Evolutionary conservation across 2,329 filamentous ascomycete species (phyloP).

Genomic region (Paecilomyces fulvus): DNA sequence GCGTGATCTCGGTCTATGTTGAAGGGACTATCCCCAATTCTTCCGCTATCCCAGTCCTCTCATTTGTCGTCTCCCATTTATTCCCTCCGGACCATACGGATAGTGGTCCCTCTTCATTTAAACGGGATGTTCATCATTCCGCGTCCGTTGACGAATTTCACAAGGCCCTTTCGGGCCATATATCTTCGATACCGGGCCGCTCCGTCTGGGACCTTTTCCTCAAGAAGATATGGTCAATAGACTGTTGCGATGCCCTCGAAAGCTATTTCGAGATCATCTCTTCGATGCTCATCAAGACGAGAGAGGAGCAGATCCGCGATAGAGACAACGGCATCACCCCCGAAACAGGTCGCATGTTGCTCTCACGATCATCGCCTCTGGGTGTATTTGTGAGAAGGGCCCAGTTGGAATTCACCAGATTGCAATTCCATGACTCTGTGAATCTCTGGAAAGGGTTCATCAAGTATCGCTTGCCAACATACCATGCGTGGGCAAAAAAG

Average conservation of each 20-base stretch:
- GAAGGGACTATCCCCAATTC: constrained; percentile 59
- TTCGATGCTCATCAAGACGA: constrained; percentile 52
- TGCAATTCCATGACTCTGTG: constrained; percentile 71
- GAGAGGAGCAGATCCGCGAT: constrained; percentile 51
- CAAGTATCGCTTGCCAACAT: constrained; percentile 69
- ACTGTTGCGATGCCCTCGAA: constrained; percentile 73
- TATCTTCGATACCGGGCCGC: constrained; percentile 58
- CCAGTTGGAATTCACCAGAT: constrained; percentile 66
- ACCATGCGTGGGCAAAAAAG: constrained; percentile 49
- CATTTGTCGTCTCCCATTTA: constrained; percentile 67
- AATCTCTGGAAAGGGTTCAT: constrained; percentile 78
- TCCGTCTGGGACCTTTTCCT: constrained; percentile 86
- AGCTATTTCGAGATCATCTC: constrained; percentile 59
- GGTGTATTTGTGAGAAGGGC: constrained; percentile 72
- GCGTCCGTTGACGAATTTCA: constrained; percentile 41
- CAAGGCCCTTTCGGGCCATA: constrained; percentile 34
- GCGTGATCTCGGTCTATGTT: constrained; percentile 73
- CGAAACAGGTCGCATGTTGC: constrained; percentile 46
- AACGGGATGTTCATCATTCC: constrained; percentile 22
- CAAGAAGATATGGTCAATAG: constrained; percentile 70
- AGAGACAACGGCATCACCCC: constrained; percentile 45
- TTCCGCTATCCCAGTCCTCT: constrained; percentile 66
- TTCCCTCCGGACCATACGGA: constrained; percentile 36
- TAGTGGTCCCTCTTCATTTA: constrained; percentile 10
- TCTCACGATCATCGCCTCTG: constrained; percentile 68